A percentile compares a stretch with the other conserved stretches of the same genome.
Evolutionary conservation across 1,284 basidiomycete species (phyloP).

Genomic region (Puccinia hordei): DNA sequence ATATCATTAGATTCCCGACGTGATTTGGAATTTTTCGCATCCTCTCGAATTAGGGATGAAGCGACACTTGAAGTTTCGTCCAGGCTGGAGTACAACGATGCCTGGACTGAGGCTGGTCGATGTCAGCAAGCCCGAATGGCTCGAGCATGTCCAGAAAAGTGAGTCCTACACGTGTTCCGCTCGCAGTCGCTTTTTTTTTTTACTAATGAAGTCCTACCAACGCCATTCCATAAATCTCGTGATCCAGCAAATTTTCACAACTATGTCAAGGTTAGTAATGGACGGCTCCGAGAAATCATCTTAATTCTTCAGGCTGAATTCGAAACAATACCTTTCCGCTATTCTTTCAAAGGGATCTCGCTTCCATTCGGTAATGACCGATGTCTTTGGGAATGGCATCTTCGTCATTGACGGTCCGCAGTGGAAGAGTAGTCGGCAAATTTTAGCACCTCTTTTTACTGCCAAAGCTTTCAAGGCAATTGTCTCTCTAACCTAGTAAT

Average conservation of each 20-base stretch:
- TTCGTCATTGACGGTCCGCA: slow-evolving; percentile 19
- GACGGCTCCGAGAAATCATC: neutral
- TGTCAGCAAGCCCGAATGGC: slow-evolving; percentile 51
- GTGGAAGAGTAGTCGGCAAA: slow-evolving; percentile 26
- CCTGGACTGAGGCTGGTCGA: slow-evolving; percentile 46
- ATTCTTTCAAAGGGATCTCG: neutral
- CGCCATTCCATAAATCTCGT: neutral
- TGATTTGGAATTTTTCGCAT: neutral
- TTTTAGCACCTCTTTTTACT: slow-evolving; percentile 8
- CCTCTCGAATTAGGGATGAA: slow-evolving; percentile 6
- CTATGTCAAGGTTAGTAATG: slow-evolving; percentile 32
- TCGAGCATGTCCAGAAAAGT: slow-evolving; percentile 50
- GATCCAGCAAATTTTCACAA: slow-evolving; percentile 38
- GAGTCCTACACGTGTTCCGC: neutral
- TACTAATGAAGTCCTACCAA: neutral
- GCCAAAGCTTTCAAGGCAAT: slow-evolving; percentile 12
- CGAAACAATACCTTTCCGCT: neutral
- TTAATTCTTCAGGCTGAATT: neutral
- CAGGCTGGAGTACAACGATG: slow-evolving; percentile 36
- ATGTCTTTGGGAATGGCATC: slow-evolving; percentile 38
- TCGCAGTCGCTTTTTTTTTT: neutral
- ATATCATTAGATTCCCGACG: neutral
- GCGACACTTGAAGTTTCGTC: slow-evolving; percentile 5
- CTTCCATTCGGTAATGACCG: slow-evolving; percentile 10
- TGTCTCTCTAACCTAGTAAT: too few relatives aligned